phyloP scores from a whole-genome alignment of 2,329 filamentous ascomycete genomes.

The Fusarium stilboides region DNA sequence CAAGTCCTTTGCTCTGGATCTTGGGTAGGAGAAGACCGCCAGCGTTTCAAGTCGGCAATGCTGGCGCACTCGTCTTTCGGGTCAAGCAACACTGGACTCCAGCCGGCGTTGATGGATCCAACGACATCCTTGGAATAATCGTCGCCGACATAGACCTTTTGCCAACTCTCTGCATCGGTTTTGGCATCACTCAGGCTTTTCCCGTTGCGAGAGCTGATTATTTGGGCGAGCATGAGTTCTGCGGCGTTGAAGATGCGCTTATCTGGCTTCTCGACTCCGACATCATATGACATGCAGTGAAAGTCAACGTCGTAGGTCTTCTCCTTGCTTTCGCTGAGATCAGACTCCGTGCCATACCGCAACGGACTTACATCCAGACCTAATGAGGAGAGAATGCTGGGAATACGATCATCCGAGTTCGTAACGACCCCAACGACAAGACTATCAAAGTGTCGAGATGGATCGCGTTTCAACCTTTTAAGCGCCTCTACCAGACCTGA shows the following conservation, averaged over 20 bases:
- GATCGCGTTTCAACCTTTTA: background rate
- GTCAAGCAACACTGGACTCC: conserved; percentile 36
- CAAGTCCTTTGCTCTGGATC: background rate
- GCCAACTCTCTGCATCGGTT: conserved; percentile 3
- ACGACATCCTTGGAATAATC: conserved; percentile 41
- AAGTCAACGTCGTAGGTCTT: conserved; percentile 32
- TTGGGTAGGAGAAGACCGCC: background rate
- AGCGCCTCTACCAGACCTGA: conserved; percentile 8
- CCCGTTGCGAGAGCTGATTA: conserved; percentile 20
- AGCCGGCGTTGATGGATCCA: conserved; percentile 31
- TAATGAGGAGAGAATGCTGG: conserved; percentile 37
- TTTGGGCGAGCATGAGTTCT: conserved; percentile 55
- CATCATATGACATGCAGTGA: conserved; percentile 71
- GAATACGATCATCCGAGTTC: conserved; percentile 44
- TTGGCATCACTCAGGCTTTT: background rate
- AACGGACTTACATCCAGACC: conserved; percentile 37
- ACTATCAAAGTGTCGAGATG: conserved; percentile 8
- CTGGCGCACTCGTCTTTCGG: conserved; percentile 12
- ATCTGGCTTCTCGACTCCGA: conserved; percentile 73
- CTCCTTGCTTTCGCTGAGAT: background rate
- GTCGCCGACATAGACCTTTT: conserved; percentile 40
- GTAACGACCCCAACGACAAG: conserved; percentile 41
- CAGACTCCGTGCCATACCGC: conserved; percentile 6
- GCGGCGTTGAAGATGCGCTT: conserved; percentile 70
- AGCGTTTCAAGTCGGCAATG: conserved; percentile 6